These are phyloP conservation scores for Pueraria montana DNA, from an alignment of 306 rosid genomes.

Conservation along the genomic window DNA sequence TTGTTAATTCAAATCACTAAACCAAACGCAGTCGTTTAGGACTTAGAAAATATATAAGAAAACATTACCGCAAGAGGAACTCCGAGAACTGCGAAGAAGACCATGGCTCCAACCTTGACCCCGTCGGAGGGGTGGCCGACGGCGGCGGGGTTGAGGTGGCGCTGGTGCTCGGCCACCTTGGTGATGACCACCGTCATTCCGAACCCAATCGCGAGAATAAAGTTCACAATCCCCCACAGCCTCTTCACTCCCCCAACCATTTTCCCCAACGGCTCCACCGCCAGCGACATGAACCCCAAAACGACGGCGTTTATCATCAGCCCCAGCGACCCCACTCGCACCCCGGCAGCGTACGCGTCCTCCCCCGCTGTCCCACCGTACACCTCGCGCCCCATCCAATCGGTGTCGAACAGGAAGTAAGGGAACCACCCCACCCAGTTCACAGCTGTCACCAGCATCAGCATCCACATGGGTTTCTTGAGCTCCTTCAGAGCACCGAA, in stretches of 20 bases:
- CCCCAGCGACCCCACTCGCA: conserved; percentile 34
- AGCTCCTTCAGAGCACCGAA: conserved; percentile 54
- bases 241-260: conserved; percentile 44
- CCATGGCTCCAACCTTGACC: conserved; percentile 58
- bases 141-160: conserved; percentile 13
- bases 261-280: conserved; percentile 34
- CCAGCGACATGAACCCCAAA: conserved; percentile 40
- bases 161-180: conserved; percentile 32
- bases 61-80: conserved; percentile 70
- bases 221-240: conserved; percentile 38
- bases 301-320: conserved; percentile 40
- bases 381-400: conserved; percentile 87
- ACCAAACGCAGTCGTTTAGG: background rate
- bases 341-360: conserved; percentile 44
- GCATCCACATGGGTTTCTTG: conserved; percentile 71
- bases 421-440: conserved; percentile 89
- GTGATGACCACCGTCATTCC: conserved; percentile 40
- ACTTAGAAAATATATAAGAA: too few species aligned
- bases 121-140: conserved; percentile 34
- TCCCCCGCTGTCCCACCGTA: conserved; percentile 63
- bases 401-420: conserved; percentile 72
- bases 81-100: conserved; percentile 67
- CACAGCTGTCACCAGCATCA: conserved; percentile 68
- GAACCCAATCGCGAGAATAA: conserved; percentile 39
- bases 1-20: background rate